Percentiles rank a stretch among this genome's conserved stretches.
These are phyloP conservation scores for Ballota nigra DNA, from an alignment of 257 asterid genomes.

Conservation along the genomic window DNA sequence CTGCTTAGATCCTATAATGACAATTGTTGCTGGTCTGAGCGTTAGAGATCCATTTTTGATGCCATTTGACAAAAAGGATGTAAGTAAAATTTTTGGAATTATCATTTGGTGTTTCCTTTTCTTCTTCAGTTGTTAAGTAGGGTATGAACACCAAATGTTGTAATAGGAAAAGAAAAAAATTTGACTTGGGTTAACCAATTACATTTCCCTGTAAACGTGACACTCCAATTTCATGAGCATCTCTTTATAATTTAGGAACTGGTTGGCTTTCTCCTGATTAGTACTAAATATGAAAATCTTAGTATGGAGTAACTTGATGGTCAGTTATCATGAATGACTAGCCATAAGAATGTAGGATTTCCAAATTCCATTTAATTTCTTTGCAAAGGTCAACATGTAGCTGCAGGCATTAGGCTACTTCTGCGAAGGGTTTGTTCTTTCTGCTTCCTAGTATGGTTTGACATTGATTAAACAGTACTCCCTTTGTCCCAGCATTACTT, in stretches of 20 bases:
- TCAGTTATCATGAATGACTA: neutral
- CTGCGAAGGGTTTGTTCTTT: neutral
- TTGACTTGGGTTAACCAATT: neutral
- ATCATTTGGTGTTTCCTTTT: conserved; percentile 12
- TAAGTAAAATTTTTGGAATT: conserved; percentile 40
- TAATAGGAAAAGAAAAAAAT: neutral
- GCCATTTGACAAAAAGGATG: conserved; percentile 96
- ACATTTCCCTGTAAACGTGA: neutral
- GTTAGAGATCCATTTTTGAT: conserved; percentile 88
- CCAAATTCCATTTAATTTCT: neutral
- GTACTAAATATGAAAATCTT: conserved; percentile 12
- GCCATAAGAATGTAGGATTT: neutral
- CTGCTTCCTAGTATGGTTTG: neutral
- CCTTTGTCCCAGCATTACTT: too few species aligned
- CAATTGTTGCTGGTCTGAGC: conserved; percentile 90
- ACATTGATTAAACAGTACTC: neutral
- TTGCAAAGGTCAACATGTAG: conserved; percentile 6
- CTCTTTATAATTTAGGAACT: conserved; percentile 7
- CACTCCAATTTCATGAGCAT: neutral
- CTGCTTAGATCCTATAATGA: conserved; percentile 85
- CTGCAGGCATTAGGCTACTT: conserved; percentile 7
- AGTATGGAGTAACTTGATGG: conserved; percentile 8
- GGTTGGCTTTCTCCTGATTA: neutral
- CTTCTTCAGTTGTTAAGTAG: neutral
- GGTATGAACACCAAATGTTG: conserved; percentile 5